Evolutionary conservation across 129 eudicot genomes (phyloP).

Genomic region (Lactuca saligna): DNA sequence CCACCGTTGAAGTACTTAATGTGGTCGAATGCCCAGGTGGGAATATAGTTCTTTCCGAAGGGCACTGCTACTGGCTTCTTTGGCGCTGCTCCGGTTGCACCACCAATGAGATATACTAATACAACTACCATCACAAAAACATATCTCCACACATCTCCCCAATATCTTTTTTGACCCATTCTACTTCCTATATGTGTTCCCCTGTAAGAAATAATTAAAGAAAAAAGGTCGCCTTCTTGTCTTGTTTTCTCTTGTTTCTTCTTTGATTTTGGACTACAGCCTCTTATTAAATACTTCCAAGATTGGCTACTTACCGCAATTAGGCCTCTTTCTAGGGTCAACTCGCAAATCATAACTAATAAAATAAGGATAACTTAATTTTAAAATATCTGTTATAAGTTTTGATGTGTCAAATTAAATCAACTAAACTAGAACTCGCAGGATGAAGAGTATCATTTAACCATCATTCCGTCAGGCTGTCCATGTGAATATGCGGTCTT

Average conservation of each 20-base stretch:
- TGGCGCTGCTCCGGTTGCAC: slow-evolving; percentile 50
- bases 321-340: not conserved
- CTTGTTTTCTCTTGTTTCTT: not conserved
- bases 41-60: slow-evolving; percentile 76
- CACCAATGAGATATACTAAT: slow-evolving; percentile 14
- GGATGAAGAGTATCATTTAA: slow-evolving; percentile 2
- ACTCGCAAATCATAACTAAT: not conserved
- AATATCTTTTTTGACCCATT: slow-evolving; percentile 15
- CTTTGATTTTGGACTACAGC: not conserved
- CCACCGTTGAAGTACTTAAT: slow-evolving; percentile 77
- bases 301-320: not conserved
- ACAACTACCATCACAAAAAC: slow-evolving; percentile 5
- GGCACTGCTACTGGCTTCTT: slow-evolving; percentile 60
- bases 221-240: not conserved
- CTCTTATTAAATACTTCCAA: not conserved
- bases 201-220: slow-evolving; percentile 13
- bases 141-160: slow-evolving; percentile 6
- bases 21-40: slow-evolving; percentile 91
- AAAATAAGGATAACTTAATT: not conserved
- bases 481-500: slow-evolving; percentile 13
- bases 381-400: not conserved
- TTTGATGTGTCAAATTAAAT: not conserved
- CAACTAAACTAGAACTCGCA: not conserved
- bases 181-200: not conserved
- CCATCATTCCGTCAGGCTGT: not conserved